A percentile compares a stretch with the other conserved stretches of the same genome.
Conservation (phyloP, 768 basidiomycete genomes). For the Termitomyces heimii region DNA sequence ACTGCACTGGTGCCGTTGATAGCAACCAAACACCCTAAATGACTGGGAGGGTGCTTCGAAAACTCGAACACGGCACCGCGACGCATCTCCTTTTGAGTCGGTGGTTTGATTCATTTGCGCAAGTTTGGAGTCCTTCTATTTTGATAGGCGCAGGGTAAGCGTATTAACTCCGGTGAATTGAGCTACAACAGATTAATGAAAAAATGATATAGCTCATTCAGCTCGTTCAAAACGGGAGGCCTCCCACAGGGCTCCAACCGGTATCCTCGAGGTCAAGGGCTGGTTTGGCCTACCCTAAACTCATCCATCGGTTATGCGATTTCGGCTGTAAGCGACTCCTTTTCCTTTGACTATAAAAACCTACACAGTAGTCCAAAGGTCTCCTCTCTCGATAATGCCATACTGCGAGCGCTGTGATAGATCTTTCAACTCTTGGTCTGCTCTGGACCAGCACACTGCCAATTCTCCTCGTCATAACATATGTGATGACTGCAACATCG, state of each 20-base stretch:
- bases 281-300: not conserved
- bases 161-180: not conserved
- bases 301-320: not conserved
- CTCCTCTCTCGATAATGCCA: constrained; percentile 17
- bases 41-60: not conserved
- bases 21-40: not conserved
- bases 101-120: not conserved
- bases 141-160: not conserved
- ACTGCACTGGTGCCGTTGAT: not conserved
- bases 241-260: not conserved
- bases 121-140: not conserved
- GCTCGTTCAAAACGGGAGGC: not conserved
- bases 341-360: not conserved
- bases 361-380: not conserved
- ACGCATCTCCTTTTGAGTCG: not conserved
- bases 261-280: not conserved
- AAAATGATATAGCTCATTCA: not conserved
- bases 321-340: not conserved
- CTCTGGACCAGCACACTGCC: constrained; percentile 28
- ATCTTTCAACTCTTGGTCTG: constrained; percentile 20
- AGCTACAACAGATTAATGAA: too few relatives aligned
- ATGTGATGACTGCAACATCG: constrained; percentile 39
- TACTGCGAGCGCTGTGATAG: constrained; percentile 35
- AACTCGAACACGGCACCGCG: not conserved
- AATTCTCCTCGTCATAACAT: constrained; percentile 33